These are phyloP conservation scores for Lignosus rhinocerotis DNA, from an alignment of 1,284 basidiomycete species.

Conservation along the genomic window DNA sequence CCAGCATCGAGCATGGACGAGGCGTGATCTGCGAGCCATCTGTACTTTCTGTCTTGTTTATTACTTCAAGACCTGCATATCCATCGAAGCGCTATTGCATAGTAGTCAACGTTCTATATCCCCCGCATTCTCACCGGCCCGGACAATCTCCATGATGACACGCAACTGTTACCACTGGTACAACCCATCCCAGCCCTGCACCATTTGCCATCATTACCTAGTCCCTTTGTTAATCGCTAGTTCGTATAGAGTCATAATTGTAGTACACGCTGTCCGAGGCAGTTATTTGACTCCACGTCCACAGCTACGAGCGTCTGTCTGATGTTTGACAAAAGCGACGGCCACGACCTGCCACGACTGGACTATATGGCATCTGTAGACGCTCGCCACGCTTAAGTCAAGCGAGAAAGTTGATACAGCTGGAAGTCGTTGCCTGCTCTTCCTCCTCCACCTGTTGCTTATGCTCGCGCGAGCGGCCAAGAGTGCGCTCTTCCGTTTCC, in stretches of 20 bases:
- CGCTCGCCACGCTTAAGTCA: slow-evolving; percentile 10
- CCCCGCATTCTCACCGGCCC: slow-evolving; percentile 11
- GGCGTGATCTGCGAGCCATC: slow-evolving; percentile 23
- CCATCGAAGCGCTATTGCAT: slow-evolving; percentile 1
- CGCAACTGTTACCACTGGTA: slow-evolving; percentile 3
- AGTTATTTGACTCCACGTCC: neutral
- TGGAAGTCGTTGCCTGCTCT: slow-evolving; percentile 5
- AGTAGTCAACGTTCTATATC: slow-evolving; percentile 4
- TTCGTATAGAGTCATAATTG: slow-evolving; percentile 14
- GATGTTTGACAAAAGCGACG: slow-evolving; percentile 5
- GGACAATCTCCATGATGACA: slow-evolving; percentile 7
- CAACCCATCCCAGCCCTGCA: slow-evolving; percentile 1
- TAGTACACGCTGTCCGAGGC: slow-evolving; percentile 9
- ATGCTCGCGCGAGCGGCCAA: slow-evolving; percentile 56
- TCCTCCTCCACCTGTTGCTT: slow-evolving; percentile 26
- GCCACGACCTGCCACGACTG: no score
- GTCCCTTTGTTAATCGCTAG: slow-evolving; percentile 16
- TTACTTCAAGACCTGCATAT: slow-evolving; percentile 2
- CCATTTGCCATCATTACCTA: slow-evolving; percentile 5
- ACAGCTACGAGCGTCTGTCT: neutral
- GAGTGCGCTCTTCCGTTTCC: slow-evolving; percentile 48
- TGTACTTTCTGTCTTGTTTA: slow-evolving; percentile 18
- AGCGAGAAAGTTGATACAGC: slow-evolving; percentile 3
- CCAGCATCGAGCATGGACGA: slow-evolving; percentile 36
- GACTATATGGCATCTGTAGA: slow-evolving; percentile 7